These are phyloP conservation scores for Candida coleopterorum DNA, from an alignment of 805 yeast species.

Conservation along the genomic window DNA sequence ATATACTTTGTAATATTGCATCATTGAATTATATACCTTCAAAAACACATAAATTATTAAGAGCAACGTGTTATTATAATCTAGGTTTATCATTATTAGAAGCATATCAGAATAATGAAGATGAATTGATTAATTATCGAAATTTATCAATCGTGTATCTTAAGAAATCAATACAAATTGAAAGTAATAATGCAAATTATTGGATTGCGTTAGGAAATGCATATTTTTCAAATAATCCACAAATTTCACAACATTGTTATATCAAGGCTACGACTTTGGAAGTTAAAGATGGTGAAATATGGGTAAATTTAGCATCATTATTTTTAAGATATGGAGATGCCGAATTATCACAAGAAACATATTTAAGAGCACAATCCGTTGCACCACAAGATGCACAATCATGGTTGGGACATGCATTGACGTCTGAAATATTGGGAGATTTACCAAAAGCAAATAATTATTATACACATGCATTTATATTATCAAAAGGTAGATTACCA, in stretches of 20 bases:
- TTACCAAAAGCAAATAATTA: constrained; percentile 46
- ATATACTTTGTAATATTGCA: constrained; percentile 44
- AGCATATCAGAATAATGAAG: constrained; percentile 23
- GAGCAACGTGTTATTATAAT: constrained; percentile 59
- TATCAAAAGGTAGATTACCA: constrained; percentile 71
- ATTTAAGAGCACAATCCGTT: constrained; percentile 68
- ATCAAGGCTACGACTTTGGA: constrained; percentile 74
- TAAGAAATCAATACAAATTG: constrained; percentile 67
- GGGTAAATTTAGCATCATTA: constrained; percentile 80
- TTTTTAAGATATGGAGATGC: constrained; percentile 65
- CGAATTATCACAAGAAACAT: constrained; percentile 69
- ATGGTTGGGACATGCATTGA: constrained; percentile 84
- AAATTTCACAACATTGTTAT: constrained; percentile 87
- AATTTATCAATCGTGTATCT: constrained; percentile 52
- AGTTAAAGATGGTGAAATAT: constrained; percentile 59
- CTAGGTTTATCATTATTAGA: constrained; percentile 62
- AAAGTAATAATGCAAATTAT: constrained; percentile 60
- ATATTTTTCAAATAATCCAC: constrained; percentile 56
- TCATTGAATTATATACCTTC: constrained; percentile 35
- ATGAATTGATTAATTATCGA: constrained; percentile 24
- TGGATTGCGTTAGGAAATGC: constrained; percentile 87
- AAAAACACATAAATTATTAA: constrained; percentile 42
- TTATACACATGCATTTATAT: constrained; percentile 71
- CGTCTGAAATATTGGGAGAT: constrained; percentile 49
- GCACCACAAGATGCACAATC: constrained; percentile 72